These are phyloP conservation scores for Monascus purpureus DNA, from an alignment of 495 filamentous ascomycete genomes.

Conservation along the genomic window DNA sequence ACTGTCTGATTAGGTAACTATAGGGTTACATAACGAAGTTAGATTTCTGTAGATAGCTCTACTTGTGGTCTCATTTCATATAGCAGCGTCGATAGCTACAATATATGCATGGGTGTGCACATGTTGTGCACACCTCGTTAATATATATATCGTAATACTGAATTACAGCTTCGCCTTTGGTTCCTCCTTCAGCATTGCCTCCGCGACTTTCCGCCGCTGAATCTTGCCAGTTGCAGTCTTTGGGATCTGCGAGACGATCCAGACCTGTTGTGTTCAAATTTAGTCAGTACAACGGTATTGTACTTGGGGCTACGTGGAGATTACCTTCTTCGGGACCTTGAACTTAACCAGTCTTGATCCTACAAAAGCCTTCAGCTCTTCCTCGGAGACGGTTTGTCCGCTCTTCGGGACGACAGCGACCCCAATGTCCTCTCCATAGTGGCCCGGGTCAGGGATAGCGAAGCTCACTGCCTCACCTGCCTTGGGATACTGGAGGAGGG, in stretches of 20 bases:
- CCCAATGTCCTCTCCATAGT: slow-evolving; percentile 69
- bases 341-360: slow-evolving; percentile 57
- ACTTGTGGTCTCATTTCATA: too few species aligned
- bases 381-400: slow-evolving; percentile 33
- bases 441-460: slow-evolving; percentile 37
- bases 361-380: slow-evolving; percentile 53
- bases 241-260: slow-evolving; percentile 66
- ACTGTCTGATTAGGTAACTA: too few species aligned
- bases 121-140: too few species aligned
- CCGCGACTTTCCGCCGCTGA: slow-evolving; percentile 65
- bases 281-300: too few species aligned
- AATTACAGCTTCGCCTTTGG: slow-evolving; percentile 25
- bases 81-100: too few species aligned
- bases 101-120: too few species aligned
- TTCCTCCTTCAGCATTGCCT: slow-evolving; percentile 52
- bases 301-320: too few species aligned
- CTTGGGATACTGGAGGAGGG: slow-evolving; percentile 49
- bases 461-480: slow-evolving; percentile 71
- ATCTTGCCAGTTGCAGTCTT: slow-evolving; percentile 88
- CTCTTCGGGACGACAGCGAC: slow-evolving; percentile 62
- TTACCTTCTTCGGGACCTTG: slow-evolving; percentile 72
- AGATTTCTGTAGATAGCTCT: too few species aligned
- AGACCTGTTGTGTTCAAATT: slow-evolving; percentile 35
- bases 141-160: too few species aligned
- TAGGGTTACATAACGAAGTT: too few species aligned